These are phyloP conservation scores for Xylaria polymorpha DNA, from an alignment of 2,329 filamentous ascomycete genomes.

Conservation along the genomic window DNA sequence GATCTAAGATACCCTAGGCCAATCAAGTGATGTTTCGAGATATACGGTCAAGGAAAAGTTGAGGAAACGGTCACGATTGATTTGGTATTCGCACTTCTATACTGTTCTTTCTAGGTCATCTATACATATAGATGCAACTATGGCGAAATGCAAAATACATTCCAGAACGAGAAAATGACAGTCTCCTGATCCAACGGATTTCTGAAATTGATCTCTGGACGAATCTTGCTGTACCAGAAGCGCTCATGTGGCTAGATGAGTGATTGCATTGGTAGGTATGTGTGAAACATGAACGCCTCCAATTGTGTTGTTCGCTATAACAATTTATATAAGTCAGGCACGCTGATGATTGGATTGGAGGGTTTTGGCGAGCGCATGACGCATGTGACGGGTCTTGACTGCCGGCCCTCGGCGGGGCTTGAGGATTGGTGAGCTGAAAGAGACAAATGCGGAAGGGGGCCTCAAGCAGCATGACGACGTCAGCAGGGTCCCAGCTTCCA, in stretches of 20 bases:
- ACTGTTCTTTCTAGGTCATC: not conserved
- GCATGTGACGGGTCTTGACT: slow-evolving; percentile 27
- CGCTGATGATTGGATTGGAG: slow-evolving; percentile 21
- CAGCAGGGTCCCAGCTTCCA: slow-evolving; percentile 29
- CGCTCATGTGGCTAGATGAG: not conserved
- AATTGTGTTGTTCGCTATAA: not conserved
- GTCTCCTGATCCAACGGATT: not conserved
- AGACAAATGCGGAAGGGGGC: slow-evolving; percentile 9
- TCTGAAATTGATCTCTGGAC: too few species aligned
- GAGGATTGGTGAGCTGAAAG: slow-evolving; percentile 5
- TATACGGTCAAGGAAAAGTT: slow-evolving; percentile 20
- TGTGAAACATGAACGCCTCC: not conserved
- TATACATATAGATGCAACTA: not conserved
- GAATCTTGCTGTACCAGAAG: not conserved
- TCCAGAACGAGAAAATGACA: not conserved
- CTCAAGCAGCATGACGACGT: slow-evolving; percentile 37
- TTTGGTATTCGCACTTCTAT: not conserved
- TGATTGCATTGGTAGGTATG: not conserved
- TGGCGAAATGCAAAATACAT: slow-evolving; percentile 4
- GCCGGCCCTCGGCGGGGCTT: slow-evolving; percentile 2
- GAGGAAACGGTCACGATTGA: not conserved
- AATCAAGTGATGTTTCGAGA: slow-evolving; percentile 15
- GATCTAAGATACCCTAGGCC: slow-evolving; percentile 70
- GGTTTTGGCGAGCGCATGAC: not conserved
- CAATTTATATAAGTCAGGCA: not conserved